Evolutionary conservation across 129 eudicot genomes (phyloP).

Genomic region (Glebionis coronaria): DNA sequence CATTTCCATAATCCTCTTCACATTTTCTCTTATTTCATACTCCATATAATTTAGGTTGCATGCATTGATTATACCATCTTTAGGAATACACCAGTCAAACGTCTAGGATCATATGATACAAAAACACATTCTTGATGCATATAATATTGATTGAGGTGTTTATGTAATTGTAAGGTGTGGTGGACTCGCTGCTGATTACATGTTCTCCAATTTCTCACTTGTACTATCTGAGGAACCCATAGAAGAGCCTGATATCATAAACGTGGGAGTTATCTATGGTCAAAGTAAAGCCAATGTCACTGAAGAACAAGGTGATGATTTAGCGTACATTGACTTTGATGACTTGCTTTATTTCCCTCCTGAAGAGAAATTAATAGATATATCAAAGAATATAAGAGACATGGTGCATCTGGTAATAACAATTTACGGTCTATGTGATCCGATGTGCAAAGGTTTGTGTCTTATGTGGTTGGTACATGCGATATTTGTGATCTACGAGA

Average conservation of each 20-base stretch:
- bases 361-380: conserved; percentile 56
- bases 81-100: too few species aligned
- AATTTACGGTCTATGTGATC: conserved; percentile 57
- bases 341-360: conserved; percentile 80
- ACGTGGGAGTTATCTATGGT: conserved; percentile 59
- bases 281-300: conserved; percentile 29
- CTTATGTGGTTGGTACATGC: conserved; percentile 82
- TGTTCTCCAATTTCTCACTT: too few species aligned
- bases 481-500: too few species aligned
- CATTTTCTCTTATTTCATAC: not conserved
- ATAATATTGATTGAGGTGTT: too few species aligned
- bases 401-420: conserved; percentile 78
- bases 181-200: too few species aligned
- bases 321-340: conserved; percentile 54
- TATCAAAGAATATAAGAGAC: conserved; percentile 75
- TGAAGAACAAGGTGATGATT: conserved; percentile 46
- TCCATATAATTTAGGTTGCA: not conserved
- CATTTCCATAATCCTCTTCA: not conserved
- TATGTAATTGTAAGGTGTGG: too few species aligned
- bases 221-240: too few species aligned
- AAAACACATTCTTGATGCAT: too few species aligned
- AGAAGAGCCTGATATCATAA: too few species aligned
- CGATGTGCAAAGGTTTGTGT: conserved; percentile 76
- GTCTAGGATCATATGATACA: too few species aligned
- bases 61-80: too few species aligned